Conservation (phyloP, 2,329 filamentous ascomycete species). For the Trichoderma sp. region DNA sequence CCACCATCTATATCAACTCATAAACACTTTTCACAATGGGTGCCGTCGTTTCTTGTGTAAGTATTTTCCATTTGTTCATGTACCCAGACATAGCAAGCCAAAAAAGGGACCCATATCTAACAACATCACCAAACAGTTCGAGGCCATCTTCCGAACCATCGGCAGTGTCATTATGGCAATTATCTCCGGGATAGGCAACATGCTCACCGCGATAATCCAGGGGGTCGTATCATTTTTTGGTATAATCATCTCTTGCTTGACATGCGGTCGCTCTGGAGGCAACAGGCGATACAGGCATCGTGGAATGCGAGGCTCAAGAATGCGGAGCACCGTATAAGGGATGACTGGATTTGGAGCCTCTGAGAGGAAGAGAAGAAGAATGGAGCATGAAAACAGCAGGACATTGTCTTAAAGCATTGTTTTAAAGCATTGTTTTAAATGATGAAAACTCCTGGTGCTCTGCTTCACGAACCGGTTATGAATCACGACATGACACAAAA, state of each 20-base stretch:
- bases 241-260: conserved; percentile 66
- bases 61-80: conserved; percentile 35
- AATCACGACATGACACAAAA: neutral
- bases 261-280: conserved; percentile 46
- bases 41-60: conserved; percentile 79
- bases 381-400: neutral
- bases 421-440: too few species aligned
- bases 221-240: conserved; percentile 64
- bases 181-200: conserved; percentile 62
- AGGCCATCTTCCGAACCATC: conserved; percentile 60
- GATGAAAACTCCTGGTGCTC: neutral
- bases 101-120: conserved; percentile 20
- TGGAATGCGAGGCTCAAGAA: neutral
- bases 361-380: neutral
- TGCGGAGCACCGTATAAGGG: conserved; percentile 3
- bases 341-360: neutral
- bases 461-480: conserved; percentile 7
- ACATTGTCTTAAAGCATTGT: neutral
- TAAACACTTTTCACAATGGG: conserved; percentile 57
- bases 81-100: neutral
- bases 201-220: conserved; percentile 65
- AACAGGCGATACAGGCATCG: neutral
- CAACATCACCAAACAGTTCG: conserved; percentile 45
- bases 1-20: conserved; percentile 1
- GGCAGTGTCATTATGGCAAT: conserved; percentile 66